These are phyloP conservation scores for Vaccinium macrocarpon DNA, from an alignment of 148 eudicot species.

Conservation along the genomic window DNA sequence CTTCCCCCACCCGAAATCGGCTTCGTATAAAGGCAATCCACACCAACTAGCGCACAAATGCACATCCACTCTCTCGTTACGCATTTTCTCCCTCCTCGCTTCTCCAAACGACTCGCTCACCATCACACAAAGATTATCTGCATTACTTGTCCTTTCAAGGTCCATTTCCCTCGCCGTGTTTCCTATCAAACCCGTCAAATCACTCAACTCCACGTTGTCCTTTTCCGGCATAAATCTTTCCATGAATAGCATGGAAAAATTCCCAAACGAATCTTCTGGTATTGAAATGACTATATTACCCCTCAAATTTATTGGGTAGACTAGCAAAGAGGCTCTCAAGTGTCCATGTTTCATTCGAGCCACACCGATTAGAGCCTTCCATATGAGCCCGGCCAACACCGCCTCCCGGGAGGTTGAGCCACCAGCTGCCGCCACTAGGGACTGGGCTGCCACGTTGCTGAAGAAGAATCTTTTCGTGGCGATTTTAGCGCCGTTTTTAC, in stretches of 20 bases:
- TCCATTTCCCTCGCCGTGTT: background rate
- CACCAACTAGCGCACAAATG: conserved; percentile 27
- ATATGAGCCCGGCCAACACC: conserved; percentile 20
- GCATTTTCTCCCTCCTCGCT: conserved; percentile 6
- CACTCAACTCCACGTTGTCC: background rate
- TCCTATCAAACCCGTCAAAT: conserved; percentile 9
- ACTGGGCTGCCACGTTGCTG: conserved; percentile 1
- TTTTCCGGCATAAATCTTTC: background rate
- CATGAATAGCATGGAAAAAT: conserved; percentile 3
- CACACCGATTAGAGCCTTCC: conserved; percentile 23
- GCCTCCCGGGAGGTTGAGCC: background rate
- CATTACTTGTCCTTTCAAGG: background rate
- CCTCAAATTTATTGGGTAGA: conserved; percentile 20
- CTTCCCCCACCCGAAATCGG: conserved; percentile 38
- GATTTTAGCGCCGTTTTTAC: background rate
- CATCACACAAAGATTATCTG: conserved; percentile 5
- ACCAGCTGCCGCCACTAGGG: background rate
- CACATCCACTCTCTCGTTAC: background rate
- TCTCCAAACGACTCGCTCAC: conserved; percentile 6
- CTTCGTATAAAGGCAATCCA: conserved; percentile 22
- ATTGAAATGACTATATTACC: conserved; percentile 3
- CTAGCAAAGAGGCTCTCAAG: conserved; percentile 5
- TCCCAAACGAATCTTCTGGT: conserved; percentile 21
- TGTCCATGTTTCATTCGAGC: conserved; percentile 13
- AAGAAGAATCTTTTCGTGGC: conserved; percentile 25